Base-by-base conservation (phyloP, 139 green algal genomes). In the Microglena sp. region DNA sequence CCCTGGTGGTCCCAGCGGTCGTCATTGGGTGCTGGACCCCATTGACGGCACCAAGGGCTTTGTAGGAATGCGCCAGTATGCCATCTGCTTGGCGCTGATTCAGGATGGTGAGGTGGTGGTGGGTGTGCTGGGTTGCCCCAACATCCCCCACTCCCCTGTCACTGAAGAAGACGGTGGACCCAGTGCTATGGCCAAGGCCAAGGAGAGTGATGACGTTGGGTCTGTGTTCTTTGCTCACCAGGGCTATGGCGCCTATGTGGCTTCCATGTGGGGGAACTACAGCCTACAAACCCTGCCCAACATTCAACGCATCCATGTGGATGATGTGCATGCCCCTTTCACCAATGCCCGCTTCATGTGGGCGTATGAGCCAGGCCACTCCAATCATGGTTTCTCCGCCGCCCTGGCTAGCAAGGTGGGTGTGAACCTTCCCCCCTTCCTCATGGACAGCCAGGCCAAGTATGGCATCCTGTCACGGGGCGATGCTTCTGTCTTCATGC, bases 31-130 rank as follows among this genome's bases (percentile, higher is more conserved):
- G 54, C 84, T 96, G 54, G 90, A 96, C 60, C 90, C 90, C 50
- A 96, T 96, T 45, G 89, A 93, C 71, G 93, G 91, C 36, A 96
- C 90, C 2, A 75, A 87, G 21, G 90, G 90, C 54, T 98, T 98
- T 78, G 88, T 97, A 54, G 82, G 85, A 40, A 83, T 82, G 70
- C 70, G 94, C 22, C 92, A 98, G 78, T 98, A 98, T 69, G 79
- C 88, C 1, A 82, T 98, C 15, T 95, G 88, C 68, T 80, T 98
- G 8, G 92, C 84, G 40, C 67, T 96, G 57, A 61, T 97, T 22
- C 68, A 92, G 44, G 65, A 90, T 27, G 75, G 69, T 1, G 66
- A 71, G 61, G 72, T 84, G 44, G 77, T 87, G 56, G 54, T 96
- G 64, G 92, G 92, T 26, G 88, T 95, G 59, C 78, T 98, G 66